Base-by-base conservation (phyloP, 441 rosid genomes). In the Oxalis stricta region DNA sequence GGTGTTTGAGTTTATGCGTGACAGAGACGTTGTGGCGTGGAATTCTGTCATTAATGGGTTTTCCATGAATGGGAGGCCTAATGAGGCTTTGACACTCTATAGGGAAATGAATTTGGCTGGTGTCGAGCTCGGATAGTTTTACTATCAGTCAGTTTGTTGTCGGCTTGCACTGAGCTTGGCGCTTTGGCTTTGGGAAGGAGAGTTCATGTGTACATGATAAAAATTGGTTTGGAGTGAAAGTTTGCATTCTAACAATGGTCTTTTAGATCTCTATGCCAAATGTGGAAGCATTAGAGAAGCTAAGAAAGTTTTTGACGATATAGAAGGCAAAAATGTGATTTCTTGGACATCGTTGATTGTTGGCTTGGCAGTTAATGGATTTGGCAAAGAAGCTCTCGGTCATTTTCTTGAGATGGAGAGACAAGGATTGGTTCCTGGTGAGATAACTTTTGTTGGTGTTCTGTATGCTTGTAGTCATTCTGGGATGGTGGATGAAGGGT, bases 391-490 rank as follows among this genome's bases (percentile, higher is more conserved):
- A 67, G 85, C 96, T 2, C 56, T 82, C 26, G 55, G 53, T 53
- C 56, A 66, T 44, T 82, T 82, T 64, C 46, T 49, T 29, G 53
- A 65, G 29, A 69, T 79, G 77, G 91, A 73, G 43, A 42, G 31
- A 21, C 53, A 59, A 34, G 77, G 70, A 22, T 26, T 63, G 50
- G 48, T 50, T 37, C 91, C 87, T 0, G 67, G 63, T 12, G 91
- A 71, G 58, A 59, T 76, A 23, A 86, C 91, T 2, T 79, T 75
- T 2, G 79, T 86, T 2, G 96, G 91, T 13, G 75, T 73, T 9
- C 59, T 86, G 37, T 77, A 75, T 48, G 91, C 87, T 22, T 86
- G 94, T 59, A 86, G 91, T 56, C 96, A 86, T 46, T 72, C 85
- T 3, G 91, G 91, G 39, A 66, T 79, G 91, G 83, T 79, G 13